phyloP scores from a whole-genome alignment of 2,329 filamentous ascomycete species.

The Sphaerulina musiva region DNA sequence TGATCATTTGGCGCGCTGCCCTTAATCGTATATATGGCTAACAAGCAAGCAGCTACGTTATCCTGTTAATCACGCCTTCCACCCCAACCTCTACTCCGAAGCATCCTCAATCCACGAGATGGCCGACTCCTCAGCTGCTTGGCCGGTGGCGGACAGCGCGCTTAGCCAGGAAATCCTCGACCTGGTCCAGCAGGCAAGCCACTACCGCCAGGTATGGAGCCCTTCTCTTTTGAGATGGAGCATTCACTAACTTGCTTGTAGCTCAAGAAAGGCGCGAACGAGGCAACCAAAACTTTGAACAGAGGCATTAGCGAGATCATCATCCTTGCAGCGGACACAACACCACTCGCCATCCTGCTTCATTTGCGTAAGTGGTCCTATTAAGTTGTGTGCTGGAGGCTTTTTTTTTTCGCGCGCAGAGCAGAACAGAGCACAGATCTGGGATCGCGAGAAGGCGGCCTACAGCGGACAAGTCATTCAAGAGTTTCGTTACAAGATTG shows the following conservation, averaged over 20 bases:
- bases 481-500: no score
- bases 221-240: background rate
- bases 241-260: slow-evolving; percentile 34
- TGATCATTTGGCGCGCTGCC: background rate
- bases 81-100: slow-evolving; percentile 7
- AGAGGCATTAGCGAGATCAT: slow-evolving; percentile 85
- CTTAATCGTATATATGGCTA: no score
- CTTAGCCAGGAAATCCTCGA: slow-evolving; percentile 40
- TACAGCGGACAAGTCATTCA: no score
- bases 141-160: slow-evolving; percentile 44
- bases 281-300: slow-evolving; percentile 81
- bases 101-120: slow-evolving; percentile 19
- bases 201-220: slow-evolving; percentile 33
- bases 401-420: no score
- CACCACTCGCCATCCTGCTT: slow-evolving; percentile 78
- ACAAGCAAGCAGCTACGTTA: background rate
- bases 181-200: slow-evolving; percentile 52
- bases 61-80: background rate
- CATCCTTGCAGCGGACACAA: slow-evolving; percentile 77
- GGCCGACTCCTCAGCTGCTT: slow-evolving; percentile 46
- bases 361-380: slow-evolving; percentile 53
- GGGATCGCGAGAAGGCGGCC: no score
- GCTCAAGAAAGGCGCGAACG: slow-evolving; percentile 85
- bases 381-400: no score
- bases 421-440: no score